These are phyloP conservation scores for Moricandia arvensis DNA, from an alignment of 345 rosid genomes.

Conservation along the genomic window DNA sequence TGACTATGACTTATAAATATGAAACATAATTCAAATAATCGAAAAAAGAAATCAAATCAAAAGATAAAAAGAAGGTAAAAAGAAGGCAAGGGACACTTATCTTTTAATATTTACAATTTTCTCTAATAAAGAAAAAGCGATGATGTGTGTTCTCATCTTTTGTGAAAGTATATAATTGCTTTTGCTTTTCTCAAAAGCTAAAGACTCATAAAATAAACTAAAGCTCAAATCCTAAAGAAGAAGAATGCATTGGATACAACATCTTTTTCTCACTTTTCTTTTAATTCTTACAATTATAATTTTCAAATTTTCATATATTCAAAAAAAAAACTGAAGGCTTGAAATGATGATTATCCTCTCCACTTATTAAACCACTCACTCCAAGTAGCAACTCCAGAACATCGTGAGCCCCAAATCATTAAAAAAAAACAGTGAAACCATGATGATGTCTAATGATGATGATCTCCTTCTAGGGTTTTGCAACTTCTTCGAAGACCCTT, in stretches of 20 bases:
- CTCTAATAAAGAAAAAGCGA: slow-evolving; percentile 35
- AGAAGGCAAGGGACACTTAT: slow-evolving; percentile 28
- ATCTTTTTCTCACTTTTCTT: slow-evolving; percentile 34
- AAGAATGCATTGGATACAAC: slow-evolving; percentile 39
- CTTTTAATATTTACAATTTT: slow-evolving; percentile 16
- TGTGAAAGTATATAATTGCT: slow-evolving; percentile 40
- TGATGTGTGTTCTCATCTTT: slow-evolving; percentile 41
- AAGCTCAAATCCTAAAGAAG: slow-evolving; percentile 35
- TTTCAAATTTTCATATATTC: background rate
- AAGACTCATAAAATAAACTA: slow-evolving; percentile 20
- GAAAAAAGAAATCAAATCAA: slow-evolving; percentile 1
- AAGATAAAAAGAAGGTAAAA: slow-evolving; percentile 29
- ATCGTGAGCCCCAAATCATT: slow-evolving; percentile 30
- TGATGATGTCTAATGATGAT: slow-evolving; percentile 34
- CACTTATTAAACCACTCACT: slow-evolving; percentile 39
- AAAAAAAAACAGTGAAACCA: slow-evolving; percentile 15
- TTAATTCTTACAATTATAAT: background rate
- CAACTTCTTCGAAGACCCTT: slow-evolving; percentile 27
- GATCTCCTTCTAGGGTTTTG: slow-evolving; percentile 32
- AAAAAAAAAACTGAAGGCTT: slow-evolving; percentile 2
- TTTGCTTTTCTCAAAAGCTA: slow-evolving; percentile 33
- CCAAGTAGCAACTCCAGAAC: slow-evolving; percentile 19
- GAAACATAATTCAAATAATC: slow-evolving; percentile 20
- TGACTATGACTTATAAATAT: slow-evolving; percentile 6
- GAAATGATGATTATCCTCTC: slow-evolving; percentile 31